Conservation (phyloP, 495 filamentous ascomycete genomes). For the Talaromyces nanjingensis region DNA sequence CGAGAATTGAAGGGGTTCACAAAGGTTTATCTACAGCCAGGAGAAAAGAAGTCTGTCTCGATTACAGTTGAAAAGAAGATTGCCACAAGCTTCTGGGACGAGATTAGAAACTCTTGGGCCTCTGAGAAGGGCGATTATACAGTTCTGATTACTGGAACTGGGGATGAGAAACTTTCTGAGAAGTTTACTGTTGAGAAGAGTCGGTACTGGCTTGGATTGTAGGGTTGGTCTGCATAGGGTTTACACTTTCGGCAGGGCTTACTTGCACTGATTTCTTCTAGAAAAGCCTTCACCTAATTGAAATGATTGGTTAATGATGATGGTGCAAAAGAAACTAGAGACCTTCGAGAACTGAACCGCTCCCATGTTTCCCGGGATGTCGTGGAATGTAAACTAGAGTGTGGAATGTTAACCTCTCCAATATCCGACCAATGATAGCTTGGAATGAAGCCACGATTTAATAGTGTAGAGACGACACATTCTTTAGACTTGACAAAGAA, state of each 20-base stretch:
- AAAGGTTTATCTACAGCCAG: constrained; percentile 64
- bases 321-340: neutral
- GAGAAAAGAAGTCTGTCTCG: constrained; percentile 61
- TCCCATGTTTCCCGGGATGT: neutral
- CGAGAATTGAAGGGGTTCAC: constrained; percentile 76
- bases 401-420: neutral
- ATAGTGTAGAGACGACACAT: neutral
- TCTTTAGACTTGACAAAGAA: neutral
- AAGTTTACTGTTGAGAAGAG: constrained; percentile 49
- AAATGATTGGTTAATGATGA: neutral
- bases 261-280: neutral
- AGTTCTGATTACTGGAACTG: constrained; percentile 55
- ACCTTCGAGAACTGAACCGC: neutral
- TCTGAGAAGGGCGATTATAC: constrained; percentile 70
- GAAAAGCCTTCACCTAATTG: neutral
- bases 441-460: neutral
- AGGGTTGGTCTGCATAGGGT: constrained; percentile 6
- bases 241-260: neutral
- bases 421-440: neutral
- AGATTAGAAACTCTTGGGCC: constrained; percentile 61
- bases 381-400: constrained; percentile 2
- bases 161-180: constrained; percentile 31
- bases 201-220: constrained; percentile 48
- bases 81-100: constrained; percentile 76
- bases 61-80: constrained; percentile 64